These are phyloP conservation scores for thale cress (Arabidopsis thaliana) DNA, from an alignment of 345 rosid species.

Conservation along the genomic window TAIR10.1 NC_003070.9:318501-319000, in stretches of 20 bases:
- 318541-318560: conserved; percentile 23
- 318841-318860: conserved; percentile 9
- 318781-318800: conserved; percentile 71
- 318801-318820: conserved; percentile 80
- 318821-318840: conserved; percentile 15
- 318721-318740: conserved; percentile 85
- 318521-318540: conserved; percentile 6
- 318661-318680: conserved; percentile 51
- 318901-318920: background rate
- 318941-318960: conserved; percentile 18
- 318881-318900: conserved; percentile 13
- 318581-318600: conserved; percentile 73
- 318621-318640: conserved; percentile 43
- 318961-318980: conserved; percentile 5
- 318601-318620: conserved; percentile 73
- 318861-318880: conserved; percentile 1
- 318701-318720: conserved; percentile 66
- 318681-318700: conserved; percentile 96
- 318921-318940: background rate
- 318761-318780: conserved; percentile 78
- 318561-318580: conserved; percentile 85
- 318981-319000: conserved; percentile 72
- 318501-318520: conserved; percentile 11
- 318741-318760: conserved; percentile 81
- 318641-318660: conserved; percentile 39